Base-by-base conservation (phyloP, 768 basidiomycete genomes). In the Termitomyces sp. region DNA sequence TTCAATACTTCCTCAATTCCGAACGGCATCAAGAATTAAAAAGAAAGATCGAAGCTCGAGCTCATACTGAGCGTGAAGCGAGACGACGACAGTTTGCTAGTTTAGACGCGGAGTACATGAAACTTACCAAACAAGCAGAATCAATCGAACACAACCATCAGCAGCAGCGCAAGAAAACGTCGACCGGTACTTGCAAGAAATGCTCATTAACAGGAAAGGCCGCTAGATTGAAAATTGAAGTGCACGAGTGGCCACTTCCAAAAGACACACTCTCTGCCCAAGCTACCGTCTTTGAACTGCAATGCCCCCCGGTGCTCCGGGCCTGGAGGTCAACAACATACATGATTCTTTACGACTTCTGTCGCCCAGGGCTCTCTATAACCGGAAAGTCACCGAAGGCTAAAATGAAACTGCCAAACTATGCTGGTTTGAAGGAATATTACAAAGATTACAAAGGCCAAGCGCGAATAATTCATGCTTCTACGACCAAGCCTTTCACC, bases 161-260 rank as follows among this genome's bases (percentile, higher is more conserved):
- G n/a, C 6, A n/a, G 15, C 15, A 18, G 18, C 39, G 18, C 6
- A 41, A 41, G 6, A 41, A 41, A 7, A 7, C 18, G 2, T n/a
- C 18, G 37, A 37, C 15, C 0, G 13, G 36, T 4, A n/a, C 6
- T n/a, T 42, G 41, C 4, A 45, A 58, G 4, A 48, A 47, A 4
- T 77, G 74, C 59, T 70, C 18, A 27, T 63, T 20, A 22, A 13
- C 1, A 6, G 0, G n/a, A 3, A 5, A 63, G 48, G 68, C 70
- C 0, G 6, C 36, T 0, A 4, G 0, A 0, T 61, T 79, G 65
- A 2, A 4, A 0, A 80, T 82, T 24, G 0, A 27, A 0, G 61
- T 77, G 5, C 69, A 78, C 39, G 82, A 83, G 54, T 80, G 79
- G 80, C 82, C 81, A 0, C 61, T 83, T 41, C 79, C 81, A 0